Evolutionary conservation across 2,329 filamentous ascomycete species (phyloP), one percentile per base, ranked within the genome.

Genomic region (Clonostachys rosea): DNA sequence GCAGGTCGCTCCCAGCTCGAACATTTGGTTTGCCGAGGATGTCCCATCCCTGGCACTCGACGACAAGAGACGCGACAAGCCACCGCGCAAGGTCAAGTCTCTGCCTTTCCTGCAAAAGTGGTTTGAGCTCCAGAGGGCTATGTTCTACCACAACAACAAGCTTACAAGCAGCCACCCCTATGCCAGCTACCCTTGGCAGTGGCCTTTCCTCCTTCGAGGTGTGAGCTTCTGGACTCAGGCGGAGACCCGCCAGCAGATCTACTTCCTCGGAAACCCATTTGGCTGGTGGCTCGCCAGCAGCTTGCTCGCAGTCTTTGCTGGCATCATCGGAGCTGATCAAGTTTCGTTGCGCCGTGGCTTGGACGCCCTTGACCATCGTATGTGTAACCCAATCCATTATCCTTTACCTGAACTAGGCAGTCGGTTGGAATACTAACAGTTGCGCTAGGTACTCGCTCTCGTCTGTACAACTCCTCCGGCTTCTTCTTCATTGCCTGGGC

Each of bases 71-170:
- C 81, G 89, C 52, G 71, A 83, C 50, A 94, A 87, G 73, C 79
- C 89, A 52, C 79, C 85, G 59, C 85, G 84, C 58, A 79, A 92
- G 70, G 79, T 92, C 62, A 96, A 95, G 76, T 76, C 76, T 17
- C 67, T 97, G 60, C 85, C 91, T 16, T 99, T 99, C 79, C 71
- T 96, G 55, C 83, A 81, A 61, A 99, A 99, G 74, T 99, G 92
- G 78, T 83, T 96, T 54, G 94, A 99, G 74, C 79, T 99, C 49
- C 94, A 99, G 71, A 84, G 92, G 44, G 90, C 91, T 59, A 99
- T 99, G 91, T 99, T 99, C 79, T 92, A 88, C 79, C 94, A 99
- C 78, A 99, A 99, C 79, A 97, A 91, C 68, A 92, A 95, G 59
- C 75, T 99, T 63, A 99, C 94, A 41, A 95, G 91, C 73, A 95